Conservation (phyloP, 306 rosid species). For the Glycyrrhiza uralensis region DNA sequence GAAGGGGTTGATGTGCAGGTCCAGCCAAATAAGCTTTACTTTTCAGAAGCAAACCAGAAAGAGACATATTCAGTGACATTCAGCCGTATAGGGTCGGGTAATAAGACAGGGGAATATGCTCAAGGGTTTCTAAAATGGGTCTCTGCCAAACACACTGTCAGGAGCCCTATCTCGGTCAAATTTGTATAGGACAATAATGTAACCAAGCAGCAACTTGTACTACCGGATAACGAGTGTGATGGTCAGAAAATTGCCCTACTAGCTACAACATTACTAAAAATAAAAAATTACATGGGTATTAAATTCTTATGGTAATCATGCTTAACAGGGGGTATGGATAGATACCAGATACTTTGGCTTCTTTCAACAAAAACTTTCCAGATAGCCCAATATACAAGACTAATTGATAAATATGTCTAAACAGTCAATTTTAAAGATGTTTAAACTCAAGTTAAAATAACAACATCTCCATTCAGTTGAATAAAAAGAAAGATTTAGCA, state of each 20-base stretch:
- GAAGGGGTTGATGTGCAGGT: slow-evolving; percentile 53
- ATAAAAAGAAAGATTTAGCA: not conserved
- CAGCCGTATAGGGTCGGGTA: slow-evolving; percentile 21
- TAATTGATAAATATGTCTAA: not conserved
- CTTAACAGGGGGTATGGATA: not conserved
- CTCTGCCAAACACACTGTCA: slow-evolving; percentile 41
- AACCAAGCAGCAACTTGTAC: slow-evolving; percentile 22
- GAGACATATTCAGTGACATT: slow-evolving; percentile 47
- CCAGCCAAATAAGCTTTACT: slow-evolving; percentile 43
- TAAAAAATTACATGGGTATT: not conserved
- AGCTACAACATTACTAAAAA: not conserved
- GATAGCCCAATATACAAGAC: not conserved
- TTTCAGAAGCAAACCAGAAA: slow-evolving; percentile 59
- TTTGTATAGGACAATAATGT: slow-evolving; percentile 27
- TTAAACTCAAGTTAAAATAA: not conserved
- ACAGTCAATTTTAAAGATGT: not conserved
- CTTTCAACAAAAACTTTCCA: not conserved
- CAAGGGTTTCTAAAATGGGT: slow-evolving; percentile 60
- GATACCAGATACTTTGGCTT: not conserved
- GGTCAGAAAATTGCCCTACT: slow-evolving; percentile 4
- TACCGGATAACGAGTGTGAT: slow-evolving; percentile 4
- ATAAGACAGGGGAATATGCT: slow-evolving; percentile 33
- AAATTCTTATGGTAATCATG: not conserved
- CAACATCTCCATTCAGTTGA: not conserved
- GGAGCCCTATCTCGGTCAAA: slow-evolving; percentile 50